Percentiles rank a stretch among this genome's conserved stretches.
These are phyloP conservation scores for Penicillium arizonense DNA, from an alignment of 495 filamentous ascomycete species.

Conservation along the genomic window DNA sequence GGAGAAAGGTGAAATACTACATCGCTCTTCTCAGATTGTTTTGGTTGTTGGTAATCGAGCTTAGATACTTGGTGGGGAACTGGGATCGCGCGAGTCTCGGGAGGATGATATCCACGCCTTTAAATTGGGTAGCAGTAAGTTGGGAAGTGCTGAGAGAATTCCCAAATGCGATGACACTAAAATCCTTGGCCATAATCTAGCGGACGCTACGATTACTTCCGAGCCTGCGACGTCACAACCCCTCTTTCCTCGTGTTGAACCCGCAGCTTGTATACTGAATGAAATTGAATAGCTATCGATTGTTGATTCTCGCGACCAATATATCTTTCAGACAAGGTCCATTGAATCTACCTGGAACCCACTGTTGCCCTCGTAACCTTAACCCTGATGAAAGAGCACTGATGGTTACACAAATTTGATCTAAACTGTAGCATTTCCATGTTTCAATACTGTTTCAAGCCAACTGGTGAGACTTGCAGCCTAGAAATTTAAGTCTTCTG, in stretches of 20 bases:
- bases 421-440: too few species aligned
- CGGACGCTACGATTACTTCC: conserved; percentile 2
- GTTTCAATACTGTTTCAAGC: too few species aligned
- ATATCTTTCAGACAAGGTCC: too few species aligned
- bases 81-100: conserved; percentile 45
- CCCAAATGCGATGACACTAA: not conserved
- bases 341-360: too few species aligned
- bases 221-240: conserved; percentile 11
- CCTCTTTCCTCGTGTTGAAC: conserved; percentile 49
- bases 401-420: too few species aligned
- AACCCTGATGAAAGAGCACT: too few species aligned
- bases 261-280: conserved; percentile 41
- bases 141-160: not conserved
- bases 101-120: conserved; percentile 72
- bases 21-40: conserved; percentile 67
- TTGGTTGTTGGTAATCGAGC: conserved; percentile 62
- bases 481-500: too few species aligned
- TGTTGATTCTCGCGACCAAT: too few species aligned
- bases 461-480: too few species aligned
- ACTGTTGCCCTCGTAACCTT: too few species aligned
- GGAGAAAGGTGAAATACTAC: conserved; percentile 44
- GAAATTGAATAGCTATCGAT: too few species aligned
- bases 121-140: conserved; percentile 37
- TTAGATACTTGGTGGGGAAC: conserved; percentile 49
- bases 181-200: not conserved